Evolutionary conservation across 1,284 basidiomycete genomes (phyloP), one percentile per base, ranked within the genome.

Genomic region (Papiliotrema flavescens): DNA sequence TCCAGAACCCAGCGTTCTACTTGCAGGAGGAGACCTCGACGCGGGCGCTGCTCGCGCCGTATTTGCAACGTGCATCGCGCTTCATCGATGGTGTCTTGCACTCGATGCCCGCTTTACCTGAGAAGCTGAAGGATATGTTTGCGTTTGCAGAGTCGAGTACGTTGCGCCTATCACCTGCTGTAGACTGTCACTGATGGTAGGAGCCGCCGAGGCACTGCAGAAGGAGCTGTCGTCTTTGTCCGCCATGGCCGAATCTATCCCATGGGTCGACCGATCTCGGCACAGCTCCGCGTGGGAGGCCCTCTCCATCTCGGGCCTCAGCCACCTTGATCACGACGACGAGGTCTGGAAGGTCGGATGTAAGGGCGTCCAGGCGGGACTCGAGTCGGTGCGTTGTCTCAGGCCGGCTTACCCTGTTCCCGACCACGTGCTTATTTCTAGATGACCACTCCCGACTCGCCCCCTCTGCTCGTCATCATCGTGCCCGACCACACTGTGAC

Each of bases 401-500:
- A 32, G 5, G 28, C 5, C n/a, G n/a, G n/a, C n/a, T n/a, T n/a
- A n/a, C n/a, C 17, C 14, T 19, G 39, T 22, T 17, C 39, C 46
- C 39, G 44, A 49, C 55, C 26, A 54, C 28, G 28, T 35, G 20
- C 36, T 28, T 13, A 45, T n/a, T 13, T 47, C 22, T 28, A 71
- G 71, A 75, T 76, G 75, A 74, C 73, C 20, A 55, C 59, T 35
- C 65, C 65, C 2, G 56, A 61, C 51, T 67, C 67, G 20, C 72
- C 72, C 19, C 74, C 75, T 39, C 57, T 76, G 4, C 60, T 76
- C 26, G 59, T 76, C 14, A 66, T 76, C 45, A 63, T 76, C 55
- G 61, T 69, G 53, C 67, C 69, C 24, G 51, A 37, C 20, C 49
- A 37, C n/a, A 13, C 37, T 19, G 6, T n/a, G n/a, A 6, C 28